Base-by-base conservation (phyloP, 495 filamentous ascomycete species). In the Wilcoxina mikolae region DNA sequence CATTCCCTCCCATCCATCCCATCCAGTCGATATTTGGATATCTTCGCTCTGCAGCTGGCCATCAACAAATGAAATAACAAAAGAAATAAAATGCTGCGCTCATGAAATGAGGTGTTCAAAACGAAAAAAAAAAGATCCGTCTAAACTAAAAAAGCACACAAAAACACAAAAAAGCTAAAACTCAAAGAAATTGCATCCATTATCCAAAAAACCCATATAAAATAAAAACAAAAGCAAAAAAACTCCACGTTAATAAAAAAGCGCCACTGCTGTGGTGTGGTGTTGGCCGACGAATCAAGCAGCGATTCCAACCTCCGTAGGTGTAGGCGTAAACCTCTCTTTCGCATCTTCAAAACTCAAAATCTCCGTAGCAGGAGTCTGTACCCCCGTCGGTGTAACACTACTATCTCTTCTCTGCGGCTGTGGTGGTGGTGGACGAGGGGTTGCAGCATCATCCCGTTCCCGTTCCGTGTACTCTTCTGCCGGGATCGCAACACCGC, bases 181-280 rank as follows among this genome's bases (percentile, higher is more conserved):
- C 11, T 56, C 24, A 60, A 20, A 29, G 35, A 57, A 60, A 58
- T 60, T 43, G 41, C 58, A 62, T 57, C 63, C 51, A 60, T 53
- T 55, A 51, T 51, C 24, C 29, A 31, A 55, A 33, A 41, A n/a
- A 3, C 38, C 27, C 31, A 45, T 45, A 54, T 26, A 54, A 46
- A 26, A 29, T 20, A 54, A 25, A 25, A 17, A 38, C 1, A 15
- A 53, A 44, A 15, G 4, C 3, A 27, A 25, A 54, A 27, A 23
- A 28, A 18, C 12, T 12, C 4, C 18, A 23, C 15, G 17, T 33
- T 4, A 24, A 54, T 12, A 35, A 31, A 10, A 53, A 23, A 53
- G 23, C 15, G 2, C 17, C 11, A 2, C 35, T 5, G 35, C 20
- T 39, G 20, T 15, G 15, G 35, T 39, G 35, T 39, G 35, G 1